Conservation (phyloP, 495 filamentous ascomycete genomes). For the Alectoria sarmentosa region DNA sequence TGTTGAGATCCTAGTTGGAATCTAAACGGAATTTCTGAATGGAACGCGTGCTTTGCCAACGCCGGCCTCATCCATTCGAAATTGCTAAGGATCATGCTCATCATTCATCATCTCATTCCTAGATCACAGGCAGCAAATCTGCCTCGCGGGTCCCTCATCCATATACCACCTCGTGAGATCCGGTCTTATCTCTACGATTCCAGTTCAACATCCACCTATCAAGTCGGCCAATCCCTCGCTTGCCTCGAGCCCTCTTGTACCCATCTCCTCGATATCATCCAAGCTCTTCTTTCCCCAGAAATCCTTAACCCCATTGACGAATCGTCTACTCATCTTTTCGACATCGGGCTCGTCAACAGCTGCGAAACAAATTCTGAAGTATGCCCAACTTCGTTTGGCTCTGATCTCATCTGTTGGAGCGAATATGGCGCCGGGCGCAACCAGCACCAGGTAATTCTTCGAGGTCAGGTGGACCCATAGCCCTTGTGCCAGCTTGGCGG, state of each 20-base stretch:
- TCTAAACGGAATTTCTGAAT: not conserved
- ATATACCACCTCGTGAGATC: too few species aligned
- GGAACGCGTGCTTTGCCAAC: not conserved
- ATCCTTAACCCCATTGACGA: constrained; percentile 57
- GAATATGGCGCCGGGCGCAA: constrained; percentile 65
- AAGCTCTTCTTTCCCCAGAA: constrained; percentile 70
- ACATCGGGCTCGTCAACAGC: constrained; percentile 68
- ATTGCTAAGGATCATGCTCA: not conserved
- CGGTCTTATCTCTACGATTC: not conserved
- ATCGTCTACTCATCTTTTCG: constrained; percentile 46
- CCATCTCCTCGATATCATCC: constrained; percentile 49
- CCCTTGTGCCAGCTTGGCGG: constrained; percentile 44
- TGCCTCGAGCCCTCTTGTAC: not conserved
- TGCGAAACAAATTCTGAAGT: constrained; percentile 77
- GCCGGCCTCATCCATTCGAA: not conserved
- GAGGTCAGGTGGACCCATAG: constrained; percentile 68
- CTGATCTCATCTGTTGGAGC: constrained; percentile 51
- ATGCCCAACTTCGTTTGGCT: constrained; percentile 51
- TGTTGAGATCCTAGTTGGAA: not conserved
- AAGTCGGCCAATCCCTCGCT: constrained; percentile 9
- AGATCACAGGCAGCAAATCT: not conserved
- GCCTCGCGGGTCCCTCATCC: not conserved
- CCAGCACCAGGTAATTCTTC: constrained; percentile 59
- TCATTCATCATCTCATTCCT: not conserved
- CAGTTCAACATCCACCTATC: constrained; percentile 8